A percentile compares a stretch with the other conserved stretches of the same genome.
These are phyloP conservation scores for Trypanosoma vivax DNA, from an alignment of 208 protist genomes.

Conservation along the genomic window DNA sequence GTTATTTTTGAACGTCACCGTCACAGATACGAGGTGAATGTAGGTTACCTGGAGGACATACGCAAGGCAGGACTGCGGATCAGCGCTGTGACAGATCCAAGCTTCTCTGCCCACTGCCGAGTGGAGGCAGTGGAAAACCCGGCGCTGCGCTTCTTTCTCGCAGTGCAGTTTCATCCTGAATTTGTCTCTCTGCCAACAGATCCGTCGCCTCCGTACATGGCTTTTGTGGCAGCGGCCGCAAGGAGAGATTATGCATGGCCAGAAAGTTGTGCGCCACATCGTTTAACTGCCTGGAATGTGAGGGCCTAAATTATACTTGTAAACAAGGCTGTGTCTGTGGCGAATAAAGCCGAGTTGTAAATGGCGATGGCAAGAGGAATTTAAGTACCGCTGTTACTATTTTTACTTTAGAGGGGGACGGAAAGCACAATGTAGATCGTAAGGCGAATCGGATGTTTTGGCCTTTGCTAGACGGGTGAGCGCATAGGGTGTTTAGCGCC, in stretches of 20 bases:
- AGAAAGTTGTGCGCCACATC: conserved; percentile 28
- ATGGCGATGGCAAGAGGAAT: no score
- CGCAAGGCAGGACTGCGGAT: conserved; percentile 89
- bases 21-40: conserved; percentile 98
- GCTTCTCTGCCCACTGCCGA: conserved; percentile 84
- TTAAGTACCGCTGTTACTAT: no score
- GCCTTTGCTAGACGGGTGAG: no score
- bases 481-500: no score
- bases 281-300: no score
- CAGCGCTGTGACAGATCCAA: conserved; percentile 76
- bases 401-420: no score
- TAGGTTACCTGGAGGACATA: conserved; percentile 86
- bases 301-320: no score
- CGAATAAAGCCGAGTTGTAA: no score
- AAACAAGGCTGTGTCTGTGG: no score
- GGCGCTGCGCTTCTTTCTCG: conserved; percentile 89
- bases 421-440: no score
- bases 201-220: conserved; percentile 95
- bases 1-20: conserved; percentile 94
- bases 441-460: no score
- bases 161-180: conserved; percentile 98
- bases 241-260: conserved; percentile 62
- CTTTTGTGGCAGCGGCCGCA: conserved; percentile 90
- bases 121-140: conserved; percentile 86
- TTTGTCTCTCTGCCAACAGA: conserved; percentile 93